Evolutionary conservation across 2,329 filamentous ascomycete genomes (phyloP).

Genomic region (Ophiostoma novo-ulmi): DNA sequence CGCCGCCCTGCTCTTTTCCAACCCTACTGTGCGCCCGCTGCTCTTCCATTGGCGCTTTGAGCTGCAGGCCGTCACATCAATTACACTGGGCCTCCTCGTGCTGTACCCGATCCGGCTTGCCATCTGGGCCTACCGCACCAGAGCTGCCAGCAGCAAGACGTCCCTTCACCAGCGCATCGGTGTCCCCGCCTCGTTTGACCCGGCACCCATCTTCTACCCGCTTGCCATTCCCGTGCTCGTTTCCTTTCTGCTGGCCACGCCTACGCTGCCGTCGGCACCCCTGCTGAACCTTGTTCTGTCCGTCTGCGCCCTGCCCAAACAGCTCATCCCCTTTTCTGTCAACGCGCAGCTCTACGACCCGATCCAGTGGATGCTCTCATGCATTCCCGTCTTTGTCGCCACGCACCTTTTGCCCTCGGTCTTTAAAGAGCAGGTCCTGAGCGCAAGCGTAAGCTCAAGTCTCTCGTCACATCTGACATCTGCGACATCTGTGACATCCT

Average conservation of each 20-base stretch:
- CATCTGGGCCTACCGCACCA: neutral
- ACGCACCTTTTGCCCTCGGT: neutral
- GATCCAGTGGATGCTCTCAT: slow-evolving; percentile 74
- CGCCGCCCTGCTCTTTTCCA: slow-evolving; percentile 45
- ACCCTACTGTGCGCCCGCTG: slow-evolving; percentile 44
- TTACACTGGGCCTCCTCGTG: slow-evolving; percentile 40
- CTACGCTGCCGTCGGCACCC: slow-evolving; percentile 50
- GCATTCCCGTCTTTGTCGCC: slow-evolving; percentile 43
- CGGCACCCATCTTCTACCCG: slow-evolving; percentile 85
- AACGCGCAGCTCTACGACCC: slow-evolving; percentile 54
- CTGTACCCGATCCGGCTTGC: slow-evolving; percentile 59
- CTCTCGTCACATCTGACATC: neutral
- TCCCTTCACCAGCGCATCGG: slow-evolving; percentile 38
- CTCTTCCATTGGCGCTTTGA: slow-evolving; percentile 47
- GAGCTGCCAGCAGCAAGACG: slow-evolving; percentile 29
- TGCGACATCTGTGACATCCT: neutral
- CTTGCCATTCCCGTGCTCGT: slow-evolving; percentile 69
- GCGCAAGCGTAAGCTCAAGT: too few species aligned
- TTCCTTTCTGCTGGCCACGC: slow-evolving; percentile 64
- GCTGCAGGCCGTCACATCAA: slow-evolving; percentile 36
- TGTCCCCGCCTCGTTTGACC: slow-evolving; percentile 77
- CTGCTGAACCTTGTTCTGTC: slow-evolving; percentile 67
- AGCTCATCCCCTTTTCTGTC: slow-evolving; percentile 62
- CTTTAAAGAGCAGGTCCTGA: neutral
- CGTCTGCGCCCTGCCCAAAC: slow-evolving; percentile 68